Evolutionary conservation across 345 rosid species (phyloP), one percentile per base, ranked within the genome.

Genomic region (Populus deltoides): DNA sequence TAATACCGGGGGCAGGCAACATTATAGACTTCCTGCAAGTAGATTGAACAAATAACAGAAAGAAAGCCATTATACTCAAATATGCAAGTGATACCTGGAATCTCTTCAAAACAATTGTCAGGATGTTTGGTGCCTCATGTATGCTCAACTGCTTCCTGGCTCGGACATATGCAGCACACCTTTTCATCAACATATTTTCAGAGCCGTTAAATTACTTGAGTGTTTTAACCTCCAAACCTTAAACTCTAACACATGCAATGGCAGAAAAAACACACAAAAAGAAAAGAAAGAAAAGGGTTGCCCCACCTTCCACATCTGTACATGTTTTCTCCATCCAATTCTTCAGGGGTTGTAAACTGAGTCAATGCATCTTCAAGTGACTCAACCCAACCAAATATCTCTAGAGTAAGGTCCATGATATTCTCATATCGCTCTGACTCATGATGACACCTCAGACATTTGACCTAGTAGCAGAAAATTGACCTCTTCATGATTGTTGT

Each of bases 101-200:
- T 70, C 99, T 88, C 87, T 97, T 97, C 41, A 97, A 90, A n/a
- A 92, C 94, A 85, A 97, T 92, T 5, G 99, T 97, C 71, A 97
- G 97, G 72, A 97, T 84, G 85, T 97, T 97, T 16, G 99, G 98
- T 75, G 98, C 98, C 83, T 94, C 98, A 35, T 77, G 71, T 73
- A 97, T 80, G 68, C 89, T 90, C 86, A 97, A 83, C 85, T 91
- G 93, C 92, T 97, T 97, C 85, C 87, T 94, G 79, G 98, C 99
- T 74, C 87, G 92, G 84, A 86, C 97, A 66, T 92, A 92, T 36
- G 98, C 85, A 75, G 90, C 92, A 83, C 99, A 97, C 81, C 99
- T 94, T 83, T 84, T 78, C 13, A 78, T 38, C 72, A 51, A 78
- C 33, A 55, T 29, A 68, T n/a, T 49, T 29, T 18, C 41, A 70